Conservation (phyloP, 2,329 filamentous ascomycete genomes). For the Fusarium heterosporum region DNA sequence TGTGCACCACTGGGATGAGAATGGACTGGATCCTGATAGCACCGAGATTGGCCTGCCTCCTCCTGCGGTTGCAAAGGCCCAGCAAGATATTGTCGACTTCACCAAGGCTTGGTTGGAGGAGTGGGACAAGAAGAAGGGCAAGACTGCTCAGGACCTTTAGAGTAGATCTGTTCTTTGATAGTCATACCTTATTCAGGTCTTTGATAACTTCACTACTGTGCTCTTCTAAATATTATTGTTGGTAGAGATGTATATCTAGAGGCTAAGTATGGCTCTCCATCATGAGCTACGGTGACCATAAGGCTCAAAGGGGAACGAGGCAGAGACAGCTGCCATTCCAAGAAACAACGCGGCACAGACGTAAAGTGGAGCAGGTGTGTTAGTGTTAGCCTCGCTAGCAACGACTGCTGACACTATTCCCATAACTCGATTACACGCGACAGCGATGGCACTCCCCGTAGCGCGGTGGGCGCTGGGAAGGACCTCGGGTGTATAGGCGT, state of each 20-base stretch:
- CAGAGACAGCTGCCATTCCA: conserved; percentile 61
- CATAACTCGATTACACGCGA: conserved; percentile 79
- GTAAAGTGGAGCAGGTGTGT: conserved; percentile 73
- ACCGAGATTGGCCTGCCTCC: conserved; percentile 74
- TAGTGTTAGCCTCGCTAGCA: conserved; percentile 69
- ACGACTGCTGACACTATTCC: conserved; percentile 78
- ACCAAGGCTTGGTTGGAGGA: conserved; percentile 76
- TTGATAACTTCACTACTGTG: background rate
- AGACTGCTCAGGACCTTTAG: conserved; percentile 18
- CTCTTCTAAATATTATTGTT: too few species aligned
- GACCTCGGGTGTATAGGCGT: conserved; percentile 72
- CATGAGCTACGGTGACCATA: conserved; percentile 2
- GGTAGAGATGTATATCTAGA: too few species aligned
- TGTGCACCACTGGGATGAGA: conserved; percentile 86
- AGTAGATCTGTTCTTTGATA: background rate
- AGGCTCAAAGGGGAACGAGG: conserved; percentile 22
- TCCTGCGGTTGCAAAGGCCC: conserved; percentile 66
- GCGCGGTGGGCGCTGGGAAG: conserved; percentile 77
- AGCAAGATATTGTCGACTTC: conserved; percentile 69
- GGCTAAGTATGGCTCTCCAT: background rate
- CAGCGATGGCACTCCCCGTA: conserved; percentile 79
- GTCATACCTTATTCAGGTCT: background rate
- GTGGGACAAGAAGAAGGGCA: conserved; percentile 55
- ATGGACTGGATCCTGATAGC: conserved; percentile 65
- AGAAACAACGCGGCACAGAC: conserved; percentile 75